These are phyloP conservation scores for Elsinoe australis DNA, from an alignment of 2,329 filamentous ascomycete species.

Conservation along the genomic window DNA sequence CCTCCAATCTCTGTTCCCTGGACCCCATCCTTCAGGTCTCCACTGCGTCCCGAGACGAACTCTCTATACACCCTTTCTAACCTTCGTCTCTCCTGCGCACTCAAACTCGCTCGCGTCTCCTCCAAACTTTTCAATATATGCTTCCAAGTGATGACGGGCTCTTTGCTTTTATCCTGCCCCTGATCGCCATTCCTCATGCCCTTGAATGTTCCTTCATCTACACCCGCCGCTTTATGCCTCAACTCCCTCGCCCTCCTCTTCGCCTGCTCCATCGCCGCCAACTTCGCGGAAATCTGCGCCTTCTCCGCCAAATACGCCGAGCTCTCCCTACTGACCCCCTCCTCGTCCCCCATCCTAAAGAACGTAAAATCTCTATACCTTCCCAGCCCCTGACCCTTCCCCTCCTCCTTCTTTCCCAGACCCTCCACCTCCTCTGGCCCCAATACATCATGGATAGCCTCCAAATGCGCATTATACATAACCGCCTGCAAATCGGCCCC, in stretches of 20 bases:
- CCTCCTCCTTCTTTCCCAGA: slow-evolving; percentile 30
- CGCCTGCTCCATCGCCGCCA: slow-evolving; percentile 67
- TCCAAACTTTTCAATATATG: slow-evolving; percentile 73
- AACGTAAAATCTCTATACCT: slow-evolving; percentile 58
- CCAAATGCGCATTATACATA: slow-evolving; percentile 91
- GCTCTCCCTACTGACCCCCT: slow-evolving; percentile 15
- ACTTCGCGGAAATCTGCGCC: slow-evolving; percentile 70
- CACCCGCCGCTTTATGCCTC: slow-evolving; percentile 30
- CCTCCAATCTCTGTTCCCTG: slow-evolving; percentile 88
- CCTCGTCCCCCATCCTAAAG: slow-evolving; percentile 66
- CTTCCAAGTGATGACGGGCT: slow-evolving; percentile 76
- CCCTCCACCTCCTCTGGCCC: slow-evolving; percentile 35
- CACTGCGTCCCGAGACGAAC: slow-evolving; percentile 86
- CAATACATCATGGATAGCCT: slow-evolving; percentile 91
- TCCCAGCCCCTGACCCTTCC: slow-evolving; percentile 20
- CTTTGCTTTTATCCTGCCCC: slow-evolving; percentile 37
- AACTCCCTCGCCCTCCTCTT: slow-evolving; percentile 55
- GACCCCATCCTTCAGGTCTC: slow-evolving; percentile 91
- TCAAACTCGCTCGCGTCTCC: slow-evolving; percentile 75
- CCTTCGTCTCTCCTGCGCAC: slow-evolving; percentile 63
- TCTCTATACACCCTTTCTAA: slow-evolving; percentile 79
- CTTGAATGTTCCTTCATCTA: neutral
- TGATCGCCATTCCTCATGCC: slow-evolving; percentile 9
- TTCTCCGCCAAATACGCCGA: slow-evolving; percentile 59
- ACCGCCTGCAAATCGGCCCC: slow-evolving; percentile 92